Base-by-base conservation (phyloP, 768 basidiomycete species). In the Trametes cingulata region DNA sequence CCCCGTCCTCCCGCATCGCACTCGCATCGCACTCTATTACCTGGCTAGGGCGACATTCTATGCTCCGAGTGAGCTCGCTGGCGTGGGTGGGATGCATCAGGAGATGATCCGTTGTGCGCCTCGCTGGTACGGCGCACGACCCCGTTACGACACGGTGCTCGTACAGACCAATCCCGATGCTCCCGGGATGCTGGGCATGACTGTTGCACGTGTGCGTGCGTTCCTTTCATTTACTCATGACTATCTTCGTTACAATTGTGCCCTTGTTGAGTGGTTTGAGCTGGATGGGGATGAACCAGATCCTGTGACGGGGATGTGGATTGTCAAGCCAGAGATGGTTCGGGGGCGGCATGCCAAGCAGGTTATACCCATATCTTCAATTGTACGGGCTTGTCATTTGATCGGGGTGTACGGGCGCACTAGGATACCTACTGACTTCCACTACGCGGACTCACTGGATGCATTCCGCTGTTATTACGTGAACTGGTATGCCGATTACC, bases 341-440 rank as follows among this genome's bases (percentile, higher is more conserved):
- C n/a, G n/a, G n/a, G n/a, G n/a, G 12, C 20, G 25, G 3, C 3
- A 43, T 50, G 12, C 14, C 63, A 0, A 56, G 29, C 0, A 7
- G 20, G 43, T 45, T 3, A 20, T 45, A 22, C 22, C 19, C 17
- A 47, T 47, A 3, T 3, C 25, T 6, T 4, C 6, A 2, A 25
- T 47, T 27, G 53, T 70, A 20, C 67, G 68, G 6, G 71, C 63
- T 2, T 73, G 69, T 0, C 77, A 79, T 57, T 63, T 78, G 6
- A 57, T 68, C 1, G 40, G 35, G 6, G 48, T 61, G 4, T 22
- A 19, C 12, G 52, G 57, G 7, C 15, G 19, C 2, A 19, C 42
- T 0, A 20, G 24, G 17, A 37, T 66, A 9, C 65, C 64, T n/a
- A 20, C 2, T 3, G 7, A 50, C 2, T 29, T 66, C 0, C 7